Conservation (phyloP, 176 grass and related monocot species). For the Triticum dicoccoides region DNA sequence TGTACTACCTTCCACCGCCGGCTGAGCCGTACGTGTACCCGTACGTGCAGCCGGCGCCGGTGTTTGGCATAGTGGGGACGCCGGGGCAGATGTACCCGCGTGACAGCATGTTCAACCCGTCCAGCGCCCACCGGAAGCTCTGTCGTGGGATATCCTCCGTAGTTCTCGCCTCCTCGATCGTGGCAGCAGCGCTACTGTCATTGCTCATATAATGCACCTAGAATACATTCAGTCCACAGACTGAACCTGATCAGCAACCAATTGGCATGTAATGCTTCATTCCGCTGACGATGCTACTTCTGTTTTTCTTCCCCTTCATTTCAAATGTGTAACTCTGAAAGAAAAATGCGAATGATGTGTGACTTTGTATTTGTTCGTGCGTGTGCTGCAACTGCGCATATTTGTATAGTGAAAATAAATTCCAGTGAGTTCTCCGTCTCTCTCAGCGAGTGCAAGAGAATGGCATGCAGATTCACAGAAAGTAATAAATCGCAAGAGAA, state of each 20-base stretch:
- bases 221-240: not conserved
- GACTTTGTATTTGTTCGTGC: not conserved
- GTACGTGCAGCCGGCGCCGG: constrained; percentile 20
- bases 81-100: constrained; percentile 39
- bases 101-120: constrained; percentile 18
- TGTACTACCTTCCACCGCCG: constrained; percentile 24
- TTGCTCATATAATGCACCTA: not conserved
- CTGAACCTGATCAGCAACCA: not conserved
- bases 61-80: not conserved
- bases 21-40: constrained; percentile 31
- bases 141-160: not conserved
- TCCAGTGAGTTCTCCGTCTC: not conserved
- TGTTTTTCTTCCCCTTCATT: not conserved
- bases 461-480: not conserved
- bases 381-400: not conserved
- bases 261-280: not conserved
- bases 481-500: not conserved
- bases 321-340: not conserved
- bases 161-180: not conserved
- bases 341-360: too few species aligned
- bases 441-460: not conserved
- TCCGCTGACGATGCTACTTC: not conserved
- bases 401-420: not conserved
- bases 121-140: constrained; percentile 2
- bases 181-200: not conserved